Conservation (phyloP, 1,284 basidiomycete species). For the Ceratobasidium theobromae region DNA sequence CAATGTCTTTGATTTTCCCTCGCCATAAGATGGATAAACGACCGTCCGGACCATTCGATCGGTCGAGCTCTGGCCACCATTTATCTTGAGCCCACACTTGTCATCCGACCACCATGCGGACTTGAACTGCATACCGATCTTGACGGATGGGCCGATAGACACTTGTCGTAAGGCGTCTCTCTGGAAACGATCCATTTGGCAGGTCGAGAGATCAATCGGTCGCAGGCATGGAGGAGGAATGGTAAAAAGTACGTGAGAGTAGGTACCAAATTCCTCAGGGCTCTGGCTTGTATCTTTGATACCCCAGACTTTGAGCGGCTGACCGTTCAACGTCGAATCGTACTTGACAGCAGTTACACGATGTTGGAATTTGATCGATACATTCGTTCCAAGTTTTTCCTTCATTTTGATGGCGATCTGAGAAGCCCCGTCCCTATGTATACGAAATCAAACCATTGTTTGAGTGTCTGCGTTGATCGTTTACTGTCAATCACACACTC, state of each 20-base stretch:
- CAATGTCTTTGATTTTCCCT: neutral
- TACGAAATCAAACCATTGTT: too few species aligned
- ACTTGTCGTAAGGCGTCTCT: slow-evolving; percentile 40
- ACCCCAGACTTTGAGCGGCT: neutral
- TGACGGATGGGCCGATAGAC: slow-evolving; percentile 41
- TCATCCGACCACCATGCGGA: slow-evolving; percentile 44
- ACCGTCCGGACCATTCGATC: slow-evolving; percentile 38
- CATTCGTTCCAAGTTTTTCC: too few species aligned
- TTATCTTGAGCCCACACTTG: too few species aligned
- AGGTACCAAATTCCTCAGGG: slow-evolving; percentile 25
- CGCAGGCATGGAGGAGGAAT: slow-evolving; percentile 40
- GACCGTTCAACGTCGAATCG: neutral
- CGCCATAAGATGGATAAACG: slow-evolving; percentile 4
- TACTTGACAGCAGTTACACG: slow-evolving; percentile 38
- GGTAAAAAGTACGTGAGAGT: slow-evolving; percentile 42
- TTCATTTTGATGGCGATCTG: slow-evolving; percentile 37
- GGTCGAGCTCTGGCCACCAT: slow-evolving; percentile 35
- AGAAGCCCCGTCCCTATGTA: neutral
- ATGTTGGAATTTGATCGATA: too few species aligned
- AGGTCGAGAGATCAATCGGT: slow-evolving; percentile 39
- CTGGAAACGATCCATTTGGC: slow-evolving; percentile 38
- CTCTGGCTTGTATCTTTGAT: slow-evolving; percentile 32
- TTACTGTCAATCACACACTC: neutral
- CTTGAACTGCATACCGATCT: slow-evolving; percentile 46
- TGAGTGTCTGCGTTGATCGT: neutral